These are phyloP conservation scores for Amaranthus cruentus DNA, from an alignment of 148 eudicot genomes.

Conservation along the genomic window DNA sequence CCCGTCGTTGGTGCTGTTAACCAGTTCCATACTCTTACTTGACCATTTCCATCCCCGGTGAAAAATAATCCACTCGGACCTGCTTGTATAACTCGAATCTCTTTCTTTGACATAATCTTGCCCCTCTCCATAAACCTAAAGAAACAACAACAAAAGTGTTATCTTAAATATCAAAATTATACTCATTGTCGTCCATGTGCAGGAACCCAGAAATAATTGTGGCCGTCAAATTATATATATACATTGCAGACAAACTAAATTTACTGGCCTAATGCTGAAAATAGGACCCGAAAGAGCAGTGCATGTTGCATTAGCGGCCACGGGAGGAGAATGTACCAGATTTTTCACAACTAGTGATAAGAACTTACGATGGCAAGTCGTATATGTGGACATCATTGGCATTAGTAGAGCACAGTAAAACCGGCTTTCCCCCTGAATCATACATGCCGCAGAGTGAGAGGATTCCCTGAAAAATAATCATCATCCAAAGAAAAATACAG, in stretches of 20 bases:
- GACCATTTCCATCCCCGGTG: constrained; percentile 82
- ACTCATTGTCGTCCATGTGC: not conserved
- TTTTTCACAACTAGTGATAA: not conserved
- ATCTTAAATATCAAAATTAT: not conserved
- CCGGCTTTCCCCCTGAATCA: constrained; percentile 84
- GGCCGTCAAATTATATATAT: not conserved
- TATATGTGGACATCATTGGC: constrained; percentile 73
- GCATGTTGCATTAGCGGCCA: not conserved
- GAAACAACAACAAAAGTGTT: constrained; percentile 5
- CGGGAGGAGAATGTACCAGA: not conserved
- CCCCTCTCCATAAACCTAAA: constrained; percentile 76
- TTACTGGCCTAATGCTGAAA: not conserved
- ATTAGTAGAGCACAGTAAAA: constrained; percentile 78
- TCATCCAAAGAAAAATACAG: constrained; percentile 5
- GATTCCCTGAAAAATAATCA: constrained; percentile 57
- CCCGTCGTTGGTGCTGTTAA: constrained; percentile 39
- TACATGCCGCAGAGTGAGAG: constrained; percentile 85
- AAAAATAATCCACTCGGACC: constrained; percentile 78
- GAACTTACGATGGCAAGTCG: constrained; percentile 94
- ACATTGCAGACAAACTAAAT: not conserved
- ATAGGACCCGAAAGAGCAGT: not conserved
- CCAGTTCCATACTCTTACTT: constrained; percentile 89
- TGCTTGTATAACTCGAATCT: constrained; percentile 59
- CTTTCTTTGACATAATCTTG: constrained; percentile 64
- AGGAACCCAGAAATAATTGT: not conserved